Evolutionary conservation across 805 yeast genomes (phyloP).

Genomic region (Scheffersomyces lignosus): DNA sequence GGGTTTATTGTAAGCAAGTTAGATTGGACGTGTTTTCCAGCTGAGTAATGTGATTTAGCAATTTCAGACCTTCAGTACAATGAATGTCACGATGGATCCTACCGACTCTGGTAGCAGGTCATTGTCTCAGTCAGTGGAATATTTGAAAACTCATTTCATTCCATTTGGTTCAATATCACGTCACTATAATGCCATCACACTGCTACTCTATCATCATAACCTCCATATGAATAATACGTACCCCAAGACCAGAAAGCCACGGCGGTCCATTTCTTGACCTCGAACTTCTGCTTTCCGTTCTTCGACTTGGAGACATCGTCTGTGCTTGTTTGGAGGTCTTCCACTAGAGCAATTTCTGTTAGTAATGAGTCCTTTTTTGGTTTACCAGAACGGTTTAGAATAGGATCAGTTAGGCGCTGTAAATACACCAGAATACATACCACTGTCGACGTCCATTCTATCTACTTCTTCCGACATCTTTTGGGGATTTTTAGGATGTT

Average conservation of each 20-base stretch:
- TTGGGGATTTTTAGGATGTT: too few relatives aligned
- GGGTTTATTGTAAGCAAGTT: too few relatives aligned
- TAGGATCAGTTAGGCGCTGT: too few relatives aligned
- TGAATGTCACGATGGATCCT: too few relatives aligned
- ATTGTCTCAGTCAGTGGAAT: too few relatives aligned
- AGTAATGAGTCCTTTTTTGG: conserved; percentile 8
- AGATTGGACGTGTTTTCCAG: too few relatives aligned
- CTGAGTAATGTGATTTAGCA: too few relatives aligned
- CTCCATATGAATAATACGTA: conserved; percentile 25
- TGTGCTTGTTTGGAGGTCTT: neutral
- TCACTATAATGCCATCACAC: too few relatives aligned
- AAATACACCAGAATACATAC: conserved; percentile 18
- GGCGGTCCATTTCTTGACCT: conserved; percentile 97
- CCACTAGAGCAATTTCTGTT: conserved; percentile 9
- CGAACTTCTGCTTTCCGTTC: conserved; percentile 67
- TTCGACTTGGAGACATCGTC: conserved; percentile 21
- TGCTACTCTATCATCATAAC: neutral
- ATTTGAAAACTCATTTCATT: too few relatives aligned
- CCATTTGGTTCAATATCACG: too few relatives aligned
- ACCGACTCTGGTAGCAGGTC: too few relatives aligned
- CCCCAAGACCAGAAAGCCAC: conserved; percentile 99
- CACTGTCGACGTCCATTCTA: conserved; percentile 34
- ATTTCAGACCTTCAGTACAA: too few relatives aligned
- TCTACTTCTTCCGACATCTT: conserved; percentile 16
- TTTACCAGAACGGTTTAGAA: neutral